Evolutionary conservation across 805 yeast genomes (phyloP).

Genomic region (Hanseniaspora valbyensis): DNA sequence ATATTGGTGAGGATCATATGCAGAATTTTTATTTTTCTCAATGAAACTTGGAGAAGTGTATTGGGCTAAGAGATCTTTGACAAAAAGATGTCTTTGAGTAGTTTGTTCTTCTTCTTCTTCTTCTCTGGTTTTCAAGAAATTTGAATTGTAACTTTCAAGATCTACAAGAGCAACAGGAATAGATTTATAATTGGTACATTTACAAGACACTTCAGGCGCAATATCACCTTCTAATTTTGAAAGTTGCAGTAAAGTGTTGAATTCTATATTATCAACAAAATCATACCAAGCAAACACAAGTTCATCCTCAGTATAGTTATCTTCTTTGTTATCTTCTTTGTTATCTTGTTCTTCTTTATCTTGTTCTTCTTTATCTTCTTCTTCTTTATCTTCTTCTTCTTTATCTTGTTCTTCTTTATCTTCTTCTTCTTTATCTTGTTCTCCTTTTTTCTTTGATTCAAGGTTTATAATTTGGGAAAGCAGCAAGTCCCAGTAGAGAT

Average conservation of each 20-base stretch:
- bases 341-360: no score
- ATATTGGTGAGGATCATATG: background rate
- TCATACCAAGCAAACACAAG: conserved; percentile 50
- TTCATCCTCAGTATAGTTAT: conserved; percentile 10
- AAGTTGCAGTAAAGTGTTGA: conserved; percentile 25
- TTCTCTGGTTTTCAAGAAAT: no score
- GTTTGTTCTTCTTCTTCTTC: no score
- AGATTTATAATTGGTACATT: background rate
- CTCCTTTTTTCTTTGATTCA: no score
- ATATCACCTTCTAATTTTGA: background rate
- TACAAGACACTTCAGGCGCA: background rate
- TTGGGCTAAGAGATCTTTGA: background rate
- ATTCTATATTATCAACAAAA: conserved; percentile 39
- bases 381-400: no score
- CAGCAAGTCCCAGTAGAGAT: conserved; percentile 8
- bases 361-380: no score
- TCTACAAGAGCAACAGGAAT: background rate
- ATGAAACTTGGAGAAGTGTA: conserved; percentile 6
- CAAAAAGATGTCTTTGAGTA: no score
- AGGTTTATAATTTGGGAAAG: background rate
- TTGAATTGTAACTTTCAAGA: background rate
- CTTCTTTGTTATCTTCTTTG: no score
- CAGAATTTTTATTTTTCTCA: conserved; percentile 1
- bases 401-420: no score
- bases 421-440: no score